Evolutionary conservation across 306 rosid species (phyloP).

Genomic region (Rosa lucieae): DNA sequence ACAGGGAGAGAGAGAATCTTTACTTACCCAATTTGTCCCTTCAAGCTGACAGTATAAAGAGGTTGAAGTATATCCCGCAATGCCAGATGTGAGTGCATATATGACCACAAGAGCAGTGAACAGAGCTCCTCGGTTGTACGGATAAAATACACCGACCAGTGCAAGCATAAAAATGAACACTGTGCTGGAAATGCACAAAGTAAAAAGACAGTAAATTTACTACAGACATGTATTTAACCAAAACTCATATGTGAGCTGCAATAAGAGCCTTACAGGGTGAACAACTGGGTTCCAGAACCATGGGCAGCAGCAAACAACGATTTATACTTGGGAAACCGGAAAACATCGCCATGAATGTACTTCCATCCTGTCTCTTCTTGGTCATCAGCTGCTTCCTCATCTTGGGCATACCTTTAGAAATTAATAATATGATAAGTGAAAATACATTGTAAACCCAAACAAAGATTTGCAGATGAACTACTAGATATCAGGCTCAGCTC

Average conservation of each 20-base stretch:
- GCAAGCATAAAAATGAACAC: constrained; percentile 92
- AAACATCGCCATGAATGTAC: constrained; percentile 95
- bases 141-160: constrained; percentile 91
- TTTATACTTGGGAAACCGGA: constrained; percentile 82
- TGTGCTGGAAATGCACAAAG: constrained; percentile 58
- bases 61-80: constrained; percentile 89
- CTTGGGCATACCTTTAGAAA: constrained; percentile 80
- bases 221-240: background rate
- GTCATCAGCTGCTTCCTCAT: constrained; percentile 97
- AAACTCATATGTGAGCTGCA: background rate
- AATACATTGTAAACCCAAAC: constrained; percentile 15
- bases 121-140: constrained; percentile 94
- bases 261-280: constrained; percentile 75
- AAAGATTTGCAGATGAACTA: constrained; percentile 10
- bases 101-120: constrained; percentile 93
- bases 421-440: background rate
- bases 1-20: constrained; percentile 10
- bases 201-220: constrained; percentile 20
- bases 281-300: constrained; percentile 95
- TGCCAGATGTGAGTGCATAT: constrained; percentile 95
- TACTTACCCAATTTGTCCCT: constrained; percentile 84
- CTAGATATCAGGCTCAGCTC: constrained; percentile 10
- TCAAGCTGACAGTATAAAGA: constrained; percentile 94
- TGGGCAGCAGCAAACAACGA: constrained; percentile 88
- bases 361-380: constrained; percentile 99